phyloP scores from a whole-genome alignment of 2,329 filamentous ascomycete species.

The Tolypocladium tundrense region DNA sequence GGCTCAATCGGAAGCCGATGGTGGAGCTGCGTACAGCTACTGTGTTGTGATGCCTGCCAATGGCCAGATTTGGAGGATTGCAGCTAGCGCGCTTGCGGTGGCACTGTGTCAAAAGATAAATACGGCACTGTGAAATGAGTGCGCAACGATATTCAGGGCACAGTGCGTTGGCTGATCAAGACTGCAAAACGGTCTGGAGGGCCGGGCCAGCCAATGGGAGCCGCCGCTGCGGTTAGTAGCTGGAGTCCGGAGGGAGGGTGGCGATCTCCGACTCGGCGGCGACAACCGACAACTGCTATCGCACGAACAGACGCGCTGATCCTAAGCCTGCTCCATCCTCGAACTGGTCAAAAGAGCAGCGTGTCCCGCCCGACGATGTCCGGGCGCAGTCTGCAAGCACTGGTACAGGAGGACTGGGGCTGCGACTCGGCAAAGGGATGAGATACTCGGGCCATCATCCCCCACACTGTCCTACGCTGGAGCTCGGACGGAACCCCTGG shows the following conservation, averaged over 20 bases:
- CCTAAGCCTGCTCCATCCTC: neutral
- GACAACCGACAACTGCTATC: slow-evolving; percentile 1
- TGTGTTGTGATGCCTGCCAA: neutral
- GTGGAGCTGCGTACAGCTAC: slow-evolving; percentile 2
- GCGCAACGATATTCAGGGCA: fast-evolving
- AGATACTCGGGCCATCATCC: neutral
- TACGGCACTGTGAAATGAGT: neutral
- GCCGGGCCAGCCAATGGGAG: neutral
- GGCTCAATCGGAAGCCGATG: slow-evolving; percentile 3
- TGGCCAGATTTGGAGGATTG: neutral
- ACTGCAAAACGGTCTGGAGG: neutral
- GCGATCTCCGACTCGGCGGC: slow-evolving; percentile 20
- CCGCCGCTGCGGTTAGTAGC: neutral
- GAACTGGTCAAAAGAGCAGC: neutral
- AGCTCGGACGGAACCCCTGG: neutral
- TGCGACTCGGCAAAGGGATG: neutral
- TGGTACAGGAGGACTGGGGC: neutral
- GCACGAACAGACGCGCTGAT: neutral
- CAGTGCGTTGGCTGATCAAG: neutral
- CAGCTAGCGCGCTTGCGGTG: neutral
- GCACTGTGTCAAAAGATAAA: neutral
- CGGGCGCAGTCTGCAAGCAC: neutral
- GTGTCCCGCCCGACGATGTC: neutral
- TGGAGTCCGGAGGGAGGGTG: slow-evolving; percentile 11
- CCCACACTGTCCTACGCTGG: neutral